These are phyloP conservation scores for Perkinsus marinus DNA, from an alignment of 169 alveolate genomes.

Conservation along the genomic window DNA sequence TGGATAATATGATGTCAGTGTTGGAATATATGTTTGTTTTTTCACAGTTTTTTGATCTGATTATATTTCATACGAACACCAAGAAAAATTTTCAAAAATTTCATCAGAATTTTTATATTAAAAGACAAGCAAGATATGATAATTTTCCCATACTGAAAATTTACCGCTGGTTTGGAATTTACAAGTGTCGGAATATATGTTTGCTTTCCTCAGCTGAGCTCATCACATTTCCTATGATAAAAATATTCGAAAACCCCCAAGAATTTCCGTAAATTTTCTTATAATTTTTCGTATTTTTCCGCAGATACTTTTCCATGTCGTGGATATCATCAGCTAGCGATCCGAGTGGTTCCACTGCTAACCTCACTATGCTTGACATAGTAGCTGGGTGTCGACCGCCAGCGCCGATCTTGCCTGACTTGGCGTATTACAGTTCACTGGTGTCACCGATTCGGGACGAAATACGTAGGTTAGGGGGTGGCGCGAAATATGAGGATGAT, in stretches of 20 bases:
- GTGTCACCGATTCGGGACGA: background rate
- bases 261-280: too few species aligned
- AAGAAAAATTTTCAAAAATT: too few species aligned
- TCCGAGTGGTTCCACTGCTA: background rate
- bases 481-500: too few species aligned
- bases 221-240: too few species aligned
- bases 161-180: too few species aligned
- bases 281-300: too few species aligned
- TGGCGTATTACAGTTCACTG: background rate
- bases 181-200: background rate
- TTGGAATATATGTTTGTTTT: background rate
- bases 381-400: background rate
- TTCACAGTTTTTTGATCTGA: background rate
- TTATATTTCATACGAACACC: too few species aligned
- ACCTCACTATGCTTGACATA: background rate
- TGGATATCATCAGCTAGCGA: background rate
- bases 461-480: background rate
- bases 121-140: too few species aligned
- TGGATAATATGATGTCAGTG: background rate
- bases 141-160: too few species aligned
- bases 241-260: too few species aligned
- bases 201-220: background rate
- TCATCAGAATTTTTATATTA: too few species aligned
- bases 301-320: background rate
- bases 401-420: background rate